These are phyloP conservation scores for Botrytis squamosa DNA, from an alignment of 2,329 filamentous ascomycete species.

Conservation along the genomic window DNA sequence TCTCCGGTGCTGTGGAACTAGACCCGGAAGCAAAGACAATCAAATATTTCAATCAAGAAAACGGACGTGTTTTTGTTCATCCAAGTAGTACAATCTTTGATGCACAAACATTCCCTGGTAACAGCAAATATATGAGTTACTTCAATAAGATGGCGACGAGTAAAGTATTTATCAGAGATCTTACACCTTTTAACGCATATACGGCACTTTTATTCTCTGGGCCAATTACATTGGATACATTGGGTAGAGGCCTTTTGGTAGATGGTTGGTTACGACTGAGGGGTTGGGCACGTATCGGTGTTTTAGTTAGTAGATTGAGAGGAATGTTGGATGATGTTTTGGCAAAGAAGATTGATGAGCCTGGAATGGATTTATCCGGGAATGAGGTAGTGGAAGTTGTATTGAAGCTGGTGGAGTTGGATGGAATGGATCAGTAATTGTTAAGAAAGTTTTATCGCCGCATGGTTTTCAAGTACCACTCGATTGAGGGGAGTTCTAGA, in stretches of 20 bases:
- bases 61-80: slow-evolving; percentile 87
- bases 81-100: slow-evolving; percentile 85
- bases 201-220: slow-evolving; percentile 86
- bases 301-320: slow-evolving; percentile 78
- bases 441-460: background rate
- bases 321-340: slow-evolving; percentile 85
- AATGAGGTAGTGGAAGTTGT: slow-evolving; percentile 75
- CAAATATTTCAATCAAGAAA: slow-evolving; percentile 86
- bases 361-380: slow-evolving; percentile 55
- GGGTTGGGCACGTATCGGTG: slow-evolving; percentile 93
- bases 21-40: slow-evolving; percentile 91
- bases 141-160: slow-evolving; percentile 89
- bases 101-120: slow-evolving; percentile 72
- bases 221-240: slow-evolving; percentile 78
- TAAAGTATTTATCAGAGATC: slow-evolving; percentile 87
- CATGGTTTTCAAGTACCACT: background rate
- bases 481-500: background rate
- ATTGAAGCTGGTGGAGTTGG: slow-evolving; percentile 78
- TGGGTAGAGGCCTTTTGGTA: slow-evolving; percentile 81
- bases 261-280: slow-evolving; percentile 86
- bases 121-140: slow-evolving; percentile 79
- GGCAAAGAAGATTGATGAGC: slow-evolving; percentile 76
- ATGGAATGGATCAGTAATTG: slow-evolving; percentile 67
- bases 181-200: slow-evolving; percentile 92
- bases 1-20: slow-evolving; percentile 86